Conservation (phyloP, 768 basidiomycete species). For the Tricholoma furcatifolium region DNA sequence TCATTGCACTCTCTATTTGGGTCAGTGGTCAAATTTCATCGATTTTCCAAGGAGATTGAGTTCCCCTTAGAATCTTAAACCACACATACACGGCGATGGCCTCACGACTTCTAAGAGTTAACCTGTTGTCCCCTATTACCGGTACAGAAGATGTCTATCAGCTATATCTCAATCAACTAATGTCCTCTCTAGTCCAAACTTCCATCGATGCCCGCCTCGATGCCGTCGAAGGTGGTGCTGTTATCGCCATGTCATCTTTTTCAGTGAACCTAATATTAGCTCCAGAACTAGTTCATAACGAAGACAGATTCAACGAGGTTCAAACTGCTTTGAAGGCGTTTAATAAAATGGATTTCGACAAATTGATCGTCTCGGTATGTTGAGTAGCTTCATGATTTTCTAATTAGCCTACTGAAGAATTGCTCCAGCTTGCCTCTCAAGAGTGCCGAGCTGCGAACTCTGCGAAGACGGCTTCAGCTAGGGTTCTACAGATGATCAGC, state of each 20-base stretch:
- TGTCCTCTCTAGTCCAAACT: conserved; percentile 41
- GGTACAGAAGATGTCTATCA: conserved; percentile 32
- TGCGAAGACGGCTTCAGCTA: conserved; percentile 63
- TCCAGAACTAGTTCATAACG: conserved; percentile 72
- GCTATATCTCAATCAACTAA: background rate
- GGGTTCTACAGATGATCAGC: conserved; percentile 78
- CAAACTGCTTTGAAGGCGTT: conserved; percentile 67
- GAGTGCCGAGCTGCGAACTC: conserved; percentile 54
- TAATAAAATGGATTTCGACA: conserved; percentile 87
- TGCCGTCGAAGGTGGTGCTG: conserved; percentile 68
- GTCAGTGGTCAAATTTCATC: conserved; percentile 37
- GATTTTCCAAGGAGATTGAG: background rate
- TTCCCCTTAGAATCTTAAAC: conserved; percentile 51
- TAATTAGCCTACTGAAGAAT: background rate
- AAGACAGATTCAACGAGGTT: conserved; percentile 70
- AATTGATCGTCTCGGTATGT: conserved; percentile 68
- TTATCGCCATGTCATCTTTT: background rate
- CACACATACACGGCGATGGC: conserved; percentile 92
- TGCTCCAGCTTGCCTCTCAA: conserved; percentile 59
- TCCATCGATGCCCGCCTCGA: conserved; percentile 83
- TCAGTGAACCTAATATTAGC: background rate
- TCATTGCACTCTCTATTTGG: conserved; percentile 78
- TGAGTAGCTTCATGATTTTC: background rate
- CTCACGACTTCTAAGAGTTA: conserved; percentile 72
- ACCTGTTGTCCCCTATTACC: conserved; percentile 79